Percentiles rank a stretch among this genome's conserved stretches.
These are phyloP conservation scores for Xenoacremonium recifei DNA, from an alignment of 2,329 filamentous ascomycete species.

Conservation along the genomic window DNA sequence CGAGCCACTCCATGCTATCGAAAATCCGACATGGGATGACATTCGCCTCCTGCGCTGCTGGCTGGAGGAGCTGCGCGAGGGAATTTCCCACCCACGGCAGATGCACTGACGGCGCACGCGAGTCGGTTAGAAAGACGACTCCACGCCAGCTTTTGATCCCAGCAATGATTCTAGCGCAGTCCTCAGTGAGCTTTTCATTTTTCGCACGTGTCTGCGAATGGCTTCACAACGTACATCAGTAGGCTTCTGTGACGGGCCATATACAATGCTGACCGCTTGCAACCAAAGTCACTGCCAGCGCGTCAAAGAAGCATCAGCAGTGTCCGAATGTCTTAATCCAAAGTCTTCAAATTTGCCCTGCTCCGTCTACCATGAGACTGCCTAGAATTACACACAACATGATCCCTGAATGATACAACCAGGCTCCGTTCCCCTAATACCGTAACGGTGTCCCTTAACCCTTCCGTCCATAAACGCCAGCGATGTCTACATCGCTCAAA, in stretches of 20 bases:
- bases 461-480: slow-evolving; percentile 25
- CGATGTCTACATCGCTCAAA: slow-evolving; percentile 26
- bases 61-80: not conserved
- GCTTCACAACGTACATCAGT: too few relatives aligned
- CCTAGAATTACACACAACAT: slow-evolving; percentile 7
- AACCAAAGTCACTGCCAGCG: not conserved
- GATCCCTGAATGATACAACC: slow-evolving; percentile 4
- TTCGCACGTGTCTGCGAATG: not conserved
- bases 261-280: not conserved
- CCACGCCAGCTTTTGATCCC: not conserved
- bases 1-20: not conserved
- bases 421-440: slow-evolving; percentile 5
- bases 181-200: not conserved
- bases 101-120: not conserved
- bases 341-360: slow-evolving; percentile 5
- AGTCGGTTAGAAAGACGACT: not conserved
- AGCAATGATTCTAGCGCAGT: not conserved
- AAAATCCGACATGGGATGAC: not conserved
- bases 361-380: slow-evolving; percentile 1
- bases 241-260: too few relatives aligned
- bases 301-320: not conserved
- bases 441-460: slow-evolving; percentile 12
- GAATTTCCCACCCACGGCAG: not conserved
- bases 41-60: not conserved
- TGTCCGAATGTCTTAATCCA: not conserved